These are phyloP conservation scores for Colletotrichum noveboracense DNA, from an alignment of 2,329 filamentous ascomycete species.

Conservation along the genomic window DNA sequence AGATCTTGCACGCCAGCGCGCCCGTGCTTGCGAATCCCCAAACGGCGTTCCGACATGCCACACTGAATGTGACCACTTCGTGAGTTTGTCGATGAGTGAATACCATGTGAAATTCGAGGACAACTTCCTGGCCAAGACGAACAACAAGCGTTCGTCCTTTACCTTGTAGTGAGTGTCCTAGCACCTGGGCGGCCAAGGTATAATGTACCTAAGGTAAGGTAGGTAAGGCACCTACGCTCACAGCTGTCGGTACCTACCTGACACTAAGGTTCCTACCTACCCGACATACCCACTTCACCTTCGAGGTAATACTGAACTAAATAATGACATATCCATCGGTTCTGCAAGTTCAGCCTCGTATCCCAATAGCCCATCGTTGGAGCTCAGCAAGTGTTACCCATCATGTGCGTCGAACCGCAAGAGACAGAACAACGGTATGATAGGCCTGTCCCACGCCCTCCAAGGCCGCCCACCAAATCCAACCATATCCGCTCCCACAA, in stretches of 20 bases:
- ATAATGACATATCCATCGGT: neutral
- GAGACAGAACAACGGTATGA: slow-evolving; percentile 18
- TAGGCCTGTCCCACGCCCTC: slow-evolving; percentile 49
- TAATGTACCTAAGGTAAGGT: neutral
- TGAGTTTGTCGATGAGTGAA: neutral
- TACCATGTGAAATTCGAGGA: neutral
- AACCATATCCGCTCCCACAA: slow-evolving; percentile 70
- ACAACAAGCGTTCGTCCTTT: neutral
- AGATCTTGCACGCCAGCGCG: neutral
- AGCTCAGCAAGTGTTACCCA: neutral
- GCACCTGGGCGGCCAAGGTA: neutral
- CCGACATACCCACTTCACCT: neutral
- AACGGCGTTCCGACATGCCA: neutral
- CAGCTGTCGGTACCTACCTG: neutral
- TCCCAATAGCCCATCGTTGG: neutral
- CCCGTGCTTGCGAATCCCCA: neutral
- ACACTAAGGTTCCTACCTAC: neutral
- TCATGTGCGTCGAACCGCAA: neutral
- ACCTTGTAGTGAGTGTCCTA: neutral
- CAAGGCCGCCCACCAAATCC: slow-evolving; percentile 43
- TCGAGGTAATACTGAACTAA: neutral
- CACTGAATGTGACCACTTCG: neutral
- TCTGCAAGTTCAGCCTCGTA: neutral
- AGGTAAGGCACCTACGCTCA: neutral
- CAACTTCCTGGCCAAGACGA: neutral